Percentiles rank a stretch among this genome's conserved stretches.
These are phyloP conservation scores for Moricandia arvensis DNA, from an alignment of 345 rosid species.

Conservation along the genomic window DNA sequence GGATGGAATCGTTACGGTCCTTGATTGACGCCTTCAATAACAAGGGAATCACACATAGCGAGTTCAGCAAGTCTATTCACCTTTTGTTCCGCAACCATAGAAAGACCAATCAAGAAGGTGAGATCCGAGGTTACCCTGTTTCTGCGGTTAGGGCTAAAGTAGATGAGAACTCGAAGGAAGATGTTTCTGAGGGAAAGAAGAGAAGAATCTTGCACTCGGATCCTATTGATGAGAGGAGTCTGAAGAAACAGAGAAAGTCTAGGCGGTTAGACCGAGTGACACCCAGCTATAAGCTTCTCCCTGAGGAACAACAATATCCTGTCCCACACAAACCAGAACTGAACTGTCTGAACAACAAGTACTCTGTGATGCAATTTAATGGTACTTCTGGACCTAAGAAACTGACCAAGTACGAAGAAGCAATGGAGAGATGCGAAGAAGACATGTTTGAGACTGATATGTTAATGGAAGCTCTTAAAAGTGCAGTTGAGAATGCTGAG, in stretches of 20 bases:
- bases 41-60: not conserved
- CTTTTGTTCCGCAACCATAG: not conserved
- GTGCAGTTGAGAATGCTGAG: not conserved
- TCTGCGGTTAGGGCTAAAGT: not conserved
- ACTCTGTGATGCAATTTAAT: not conserved
- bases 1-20: not conserved
- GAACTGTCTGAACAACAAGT: not conserved
- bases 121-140: not conserved
- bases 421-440: conserved; percentile 3
- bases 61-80: not conserved
- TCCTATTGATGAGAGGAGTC: not conserved
- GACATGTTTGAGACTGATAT: conserved; percentile 2
- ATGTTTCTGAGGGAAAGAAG: not conserved
- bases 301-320: not conserved
- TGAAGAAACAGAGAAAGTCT: not conserved
- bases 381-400: not conserved
- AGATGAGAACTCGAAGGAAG: not conserved
- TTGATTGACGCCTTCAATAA: not conserved
- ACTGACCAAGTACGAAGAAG: not conserved
- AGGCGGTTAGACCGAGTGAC: not conserved
- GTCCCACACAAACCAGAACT: not conserved
- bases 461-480: not conserved
- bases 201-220: not conserved
- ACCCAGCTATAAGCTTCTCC: not conserved
- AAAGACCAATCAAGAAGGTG: not conserved